phyloP scores from a whole-genome alignment of 1,284 basidiomycete species.

The Cryptococcus sp. region DNA sequence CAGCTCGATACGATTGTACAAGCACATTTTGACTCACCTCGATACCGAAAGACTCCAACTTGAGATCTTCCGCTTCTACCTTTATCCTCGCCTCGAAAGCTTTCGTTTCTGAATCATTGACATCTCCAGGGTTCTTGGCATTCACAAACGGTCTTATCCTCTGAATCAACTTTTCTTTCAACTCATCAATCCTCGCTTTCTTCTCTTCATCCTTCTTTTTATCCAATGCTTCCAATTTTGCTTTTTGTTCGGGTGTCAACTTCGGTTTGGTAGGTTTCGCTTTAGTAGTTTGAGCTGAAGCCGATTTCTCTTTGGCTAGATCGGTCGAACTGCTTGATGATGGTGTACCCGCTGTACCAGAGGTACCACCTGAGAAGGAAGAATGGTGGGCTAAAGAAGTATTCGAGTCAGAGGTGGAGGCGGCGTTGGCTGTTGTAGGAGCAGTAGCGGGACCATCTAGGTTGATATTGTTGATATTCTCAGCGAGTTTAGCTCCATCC shows the following conservation, averaged over 20 bases:
- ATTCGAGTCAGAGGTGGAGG: conserved; percentile 12
- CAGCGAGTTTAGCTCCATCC: conserved; percentile 41
- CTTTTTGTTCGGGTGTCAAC: conserved; percentile 74
- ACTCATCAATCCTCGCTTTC: conserved; percentile 61
- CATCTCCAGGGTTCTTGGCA: conserved; percentile 78
- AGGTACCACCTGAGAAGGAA: conserved; percentile 25
- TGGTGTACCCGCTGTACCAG: conserved; percentile 5
- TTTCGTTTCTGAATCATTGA: conserved; percentile 75
- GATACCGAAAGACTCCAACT: conserved; percentile 96
- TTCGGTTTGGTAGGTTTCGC: conserved; percentile 58
- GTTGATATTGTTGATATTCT: conserved; percentile 26
- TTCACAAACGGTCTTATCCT: conserved; percentile 82
- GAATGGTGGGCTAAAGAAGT: conserved; percentile 30
- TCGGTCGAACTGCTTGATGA: conserved; percentile 21
- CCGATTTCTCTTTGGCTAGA: conserved; percentile 9
- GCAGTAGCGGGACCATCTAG: conserved; percentile 11
- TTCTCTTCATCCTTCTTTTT: conserved; percentile 71
- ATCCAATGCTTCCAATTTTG: conserved; percentile 74
- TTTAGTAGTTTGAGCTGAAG: conserved; percentile 19
- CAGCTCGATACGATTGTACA: background rate
- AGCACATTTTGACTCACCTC: conserved; percentile 57
- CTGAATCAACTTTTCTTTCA: conserved; percentile 74
- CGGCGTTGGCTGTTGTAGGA: conserved; percentile 10
- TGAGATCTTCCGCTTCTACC: conserved; percentile 90
- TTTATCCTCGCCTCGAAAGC: conserved; percentile 72